Percentiles rank a stretch among this genome's conserved stretches.
Evolutionary conservation across 139 green algal species (phyloP).

Genomic region (Picochlorum sp.): DNA sequence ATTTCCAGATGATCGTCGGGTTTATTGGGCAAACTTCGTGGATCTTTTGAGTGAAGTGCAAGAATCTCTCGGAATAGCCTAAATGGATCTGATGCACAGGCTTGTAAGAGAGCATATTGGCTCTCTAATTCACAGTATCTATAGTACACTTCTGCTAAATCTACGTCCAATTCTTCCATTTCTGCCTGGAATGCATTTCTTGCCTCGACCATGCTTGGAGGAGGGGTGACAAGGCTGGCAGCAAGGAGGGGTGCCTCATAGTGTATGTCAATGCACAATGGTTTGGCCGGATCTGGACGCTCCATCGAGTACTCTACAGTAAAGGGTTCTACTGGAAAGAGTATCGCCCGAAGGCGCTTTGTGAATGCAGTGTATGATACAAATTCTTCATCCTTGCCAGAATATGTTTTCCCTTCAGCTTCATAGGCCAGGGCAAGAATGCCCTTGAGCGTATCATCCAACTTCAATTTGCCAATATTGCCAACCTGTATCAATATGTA

Average conservation of each 20-base stretch:
- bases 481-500: background rate
- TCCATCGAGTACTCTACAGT: background rate
- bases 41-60: conserved; percentile 38
- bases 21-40: conserved; percentile 26
- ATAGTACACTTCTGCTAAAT: conserved; percentile 9
- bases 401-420: background rate
- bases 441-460: background rate
- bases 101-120: conserved; percentile 57
- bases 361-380: no score
- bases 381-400: background rate
- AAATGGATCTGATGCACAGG: conserved; percentile 60
- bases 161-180: conserved; percentile 10
- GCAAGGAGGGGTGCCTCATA: conserved; percentile 32
- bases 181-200: background rate
- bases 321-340: no score
- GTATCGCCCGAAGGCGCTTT: no score
- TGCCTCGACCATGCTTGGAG: conserved; percentile 2
- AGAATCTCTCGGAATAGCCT: conserved; percentile 73
- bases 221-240: background rate
- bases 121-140: conserved; percentile 42
- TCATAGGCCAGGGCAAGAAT: background rate
- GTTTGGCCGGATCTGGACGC: conserved; percentile 14
- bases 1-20: no score
- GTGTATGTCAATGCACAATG: conserved; percentile 48
- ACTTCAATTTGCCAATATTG: background rate